Base-by-base conservation (phyloP, 176 grass and related monocot genomes). In the Avena eriantha region DNA sequence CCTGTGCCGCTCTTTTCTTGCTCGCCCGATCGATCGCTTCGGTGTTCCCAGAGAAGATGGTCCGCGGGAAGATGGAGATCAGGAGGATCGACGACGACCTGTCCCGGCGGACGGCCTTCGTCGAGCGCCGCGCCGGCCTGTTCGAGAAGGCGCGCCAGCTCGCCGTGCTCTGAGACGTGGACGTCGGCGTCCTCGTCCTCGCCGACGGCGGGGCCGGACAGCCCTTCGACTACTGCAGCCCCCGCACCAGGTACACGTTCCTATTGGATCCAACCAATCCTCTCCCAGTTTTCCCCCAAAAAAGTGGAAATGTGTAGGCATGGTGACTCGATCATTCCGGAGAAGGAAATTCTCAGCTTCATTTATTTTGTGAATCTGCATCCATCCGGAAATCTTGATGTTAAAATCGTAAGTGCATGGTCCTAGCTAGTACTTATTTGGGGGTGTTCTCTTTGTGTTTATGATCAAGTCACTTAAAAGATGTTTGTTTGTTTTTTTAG, bases 141-240 rank as follows among this genome's bases (percentile, higher is more conserved):
- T 60, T 90, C 4, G 90, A 93, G 86, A 93, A 93, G 77, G 92
- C 88, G 0, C 48, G 29, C 13, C 86, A 93, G 80, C 86, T 93
- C 63, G 88, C 83, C 26, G 78, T 90, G 35, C 92, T 93, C n/a
- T 93, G 92, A 23, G 89, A 88, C 22, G 86, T 26, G 0, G 43
- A 86, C 67, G 50, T 93, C 41, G 88, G 86, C 34, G 77, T 84
- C 15, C 12, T 93, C 88, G 46, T 86, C 79, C 88, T 93, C 88
- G 83, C 86, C 92, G 66, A 48, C 79, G 39, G 39, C 39, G 29
- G 29, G 1, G 45, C 7, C 15, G 92, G 89, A 33, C 88, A 77
- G 60, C 33, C 83, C 36, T 88, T 34, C 78, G 19, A 93, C 68
- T 93, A 86, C 67, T 80, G 84, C 84, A 72, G 61, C 54, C 69